Percentiles rank a stretch among this genome's conserved stretches.
Conservation (phyloP, 805 yeast genomes). For the Metschnikowia proteae region DNA sequence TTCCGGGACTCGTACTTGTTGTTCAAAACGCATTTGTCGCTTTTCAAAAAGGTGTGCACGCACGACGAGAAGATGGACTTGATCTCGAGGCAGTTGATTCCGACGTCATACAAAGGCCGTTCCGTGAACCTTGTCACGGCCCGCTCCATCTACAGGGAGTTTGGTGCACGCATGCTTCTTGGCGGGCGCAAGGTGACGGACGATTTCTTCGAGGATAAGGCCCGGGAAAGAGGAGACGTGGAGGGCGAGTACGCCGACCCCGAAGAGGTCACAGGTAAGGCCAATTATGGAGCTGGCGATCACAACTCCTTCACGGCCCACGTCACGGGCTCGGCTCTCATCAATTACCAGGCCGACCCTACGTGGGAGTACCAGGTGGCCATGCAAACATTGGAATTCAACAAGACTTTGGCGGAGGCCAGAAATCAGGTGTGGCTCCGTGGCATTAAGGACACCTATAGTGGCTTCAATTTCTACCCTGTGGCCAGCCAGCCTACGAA, state of each 20-base stretch:
- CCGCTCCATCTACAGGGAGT: constrained; percentile 81
- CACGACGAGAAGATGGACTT: constrained; percentile 80
- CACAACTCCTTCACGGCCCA: constrained; percentile 26
- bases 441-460: constrained; percentile 75
- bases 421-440: constrained; percentile 53
- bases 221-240: constrained; percentile 57
- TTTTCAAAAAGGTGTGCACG: constrained; percentile 68
- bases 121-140: constrained; percentile 90
- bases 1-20: constrained; percentile 86
- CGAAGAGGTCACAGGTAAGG: constrained; percentile 19
- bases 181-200: constrained; percentile 80
- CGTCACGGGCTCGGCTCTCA: constrained; percentile 39
- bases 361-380: constrained; percentile 88
- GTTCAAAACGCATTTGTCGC: constrained; percentile 77
- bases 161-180: constrained; percentile 79
- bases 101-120: constrained; percentile 87
- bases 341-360: constrained; percentile 51
- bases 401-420: constrained; percentile 54
- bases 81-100: constrained; percentile 75
- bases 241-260: constrained; percentile 74
- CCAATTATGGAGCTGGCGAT: constrained; percentile 15
- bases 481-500: constrained; percentile 65
- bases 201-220: constrained; percentile 77
- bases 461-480: constrained; percentile 79
- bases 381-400: constrained; percentile 67